Evolutionary conservation across 2,329 filamentous ascomycete genomes (phyloP).

Genomic region (Microdochium bolleyi): DNA sequence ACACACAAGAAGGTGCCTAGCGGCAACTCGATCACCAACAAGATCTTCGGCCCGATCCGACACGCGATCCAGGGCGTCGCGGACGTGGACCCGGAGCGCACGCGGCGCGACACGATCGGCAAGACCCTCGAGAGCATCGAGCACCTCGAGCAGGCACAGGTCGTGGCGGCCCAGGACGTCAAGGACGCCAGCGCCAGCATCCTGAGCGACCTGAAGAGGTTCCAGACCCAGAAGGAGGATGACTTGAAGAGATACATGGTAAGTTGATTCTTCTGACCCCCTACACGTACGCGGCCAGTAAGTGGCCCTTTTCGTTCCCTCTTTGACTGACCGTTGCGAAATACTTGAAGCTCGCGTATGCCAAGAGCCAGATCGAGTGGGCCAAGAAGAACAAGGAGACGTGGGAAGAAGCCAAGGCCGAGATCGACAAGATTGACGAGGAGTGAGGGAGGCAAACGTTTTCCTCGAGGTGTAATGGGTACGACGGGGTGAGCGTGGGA

Average conservation of each 20-base stretch:
- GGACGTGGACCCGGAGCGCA: constrained; percentile 91
- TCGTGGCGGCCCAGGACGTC: constrained; percentile 84
- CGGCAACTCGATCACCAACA: constrained; percentile 84
- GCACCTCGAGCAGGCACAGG: constrained; percentile 83
- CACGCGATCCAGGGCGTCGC: constrained; percentile 95
- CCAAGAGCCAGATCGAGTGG: constrained; percentile 90
- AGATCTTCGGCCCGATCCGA: constrained; percentile 90
- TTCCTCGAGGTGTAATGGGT: too few relatives aligned
- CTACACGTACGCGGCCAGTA: too few relatives aligned
- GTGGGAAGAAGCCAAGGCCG: constrained; percentile 83
- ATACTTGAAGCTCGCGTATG: constrained; percentile 68
- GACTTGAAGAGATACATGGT: constrained; percentile 95
- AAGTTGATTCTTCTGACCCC: too few relatives aligned
- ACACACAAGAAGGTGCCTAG: constrained; percentile 74
- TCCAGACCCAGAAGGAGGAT: constrained; percentile 92
- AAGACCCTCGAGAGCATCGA: constrained; percentile 86
- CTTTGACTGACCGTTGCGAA: background rate
- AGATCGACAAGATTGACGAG: constrained; percentile 81
- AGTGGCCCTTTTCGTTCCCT: constrained; percentile 3
- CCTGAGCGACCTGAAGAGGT: constrained; percentile 81
- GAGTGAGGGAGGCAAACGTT: constrained; percentile 26
- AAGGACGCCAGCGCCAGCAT: constrained; percentile 87
- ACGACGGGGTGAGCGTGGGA: too few relatives aligned
- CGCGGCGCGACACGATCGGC: constrained; percentile 84
- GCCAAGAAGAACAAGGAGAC: constrained; percentile 84